These are phyloP conservation scores for Samsoniella hepiali DNA, from an alignment of 2,329 filamentous ascomycete species.

Conservation along the genomic window DNA sequence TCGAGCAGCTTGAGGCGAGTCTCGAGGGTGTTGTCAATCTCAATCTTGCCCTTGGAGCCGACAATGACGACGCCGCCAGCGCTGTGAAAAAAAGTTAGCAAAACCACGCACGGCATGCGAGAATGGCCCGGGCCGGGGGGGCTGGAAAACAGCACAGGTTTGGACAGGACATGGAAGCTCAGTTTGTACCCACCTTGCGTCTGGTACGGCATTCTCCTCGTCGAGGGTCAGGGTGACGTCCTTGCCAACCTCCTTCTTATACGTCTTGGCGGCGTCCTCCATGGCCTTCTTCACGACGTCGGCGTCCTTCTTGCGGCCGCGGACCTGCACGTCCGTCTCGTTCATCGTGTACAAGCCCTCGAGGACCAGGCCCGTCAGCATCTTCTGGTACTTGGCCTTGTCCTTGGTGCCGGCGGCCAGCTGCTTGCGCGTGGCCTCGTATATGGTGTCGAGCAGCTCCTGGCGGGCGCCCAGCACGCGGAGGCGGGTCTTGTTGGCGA, in stretches of 20 bases:
- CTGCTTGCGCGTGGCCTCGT: conserved; percentile 73
- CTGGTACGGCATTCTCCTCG: conserved; percentile 74
- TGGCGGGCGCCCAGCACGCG: conserved; percentile 83
- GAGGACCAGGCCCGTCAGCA: conserved; percentile 77
- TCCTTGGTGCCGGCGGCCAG: conserved; percentile 64
- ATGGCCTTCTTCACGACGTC: conserved; percentile 74
- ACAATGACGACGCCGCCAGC: conserved; percentile 79
- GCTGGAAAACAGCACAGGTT: no score
- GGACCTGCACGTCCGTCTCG: conserved; percentile 72
- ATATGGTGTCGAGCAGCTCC: conserved; percentile 85
- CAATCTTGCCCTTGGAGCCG: conserved; percentile 86
- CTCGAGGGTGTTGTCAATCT: conserved; percentile 98
- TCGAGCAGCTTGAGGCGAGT: conserved; percentile 83
- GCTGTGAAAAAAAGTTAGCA: conserved; percentile 43
- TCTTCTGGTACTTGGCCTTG: conserved; percentile 68
- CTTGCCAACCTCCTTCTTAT: conserved; percentile 72
- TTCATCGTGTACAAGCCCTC: conserved; percentile 87
- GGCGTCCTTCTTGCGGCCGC: conserved; percentile 76
- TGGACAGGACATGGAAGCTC: not conserved
- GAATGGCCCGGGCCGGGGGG: no score
- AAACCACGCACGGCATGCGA: not conserved
- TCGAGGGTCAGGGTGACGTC: conserved; percentile 70
- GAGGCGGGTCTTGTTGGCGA: conserved; percentile 93
- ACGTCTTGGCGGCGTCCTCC: conserved; percentile 73
- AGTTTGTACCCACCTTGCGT: conserved; percentile 67